Percentiles rank a stretch among this genome's conserved stretches.
phyloP scores from a whole-genome alignment of 164 flowering plant species.

The Piper longum region DNA sequence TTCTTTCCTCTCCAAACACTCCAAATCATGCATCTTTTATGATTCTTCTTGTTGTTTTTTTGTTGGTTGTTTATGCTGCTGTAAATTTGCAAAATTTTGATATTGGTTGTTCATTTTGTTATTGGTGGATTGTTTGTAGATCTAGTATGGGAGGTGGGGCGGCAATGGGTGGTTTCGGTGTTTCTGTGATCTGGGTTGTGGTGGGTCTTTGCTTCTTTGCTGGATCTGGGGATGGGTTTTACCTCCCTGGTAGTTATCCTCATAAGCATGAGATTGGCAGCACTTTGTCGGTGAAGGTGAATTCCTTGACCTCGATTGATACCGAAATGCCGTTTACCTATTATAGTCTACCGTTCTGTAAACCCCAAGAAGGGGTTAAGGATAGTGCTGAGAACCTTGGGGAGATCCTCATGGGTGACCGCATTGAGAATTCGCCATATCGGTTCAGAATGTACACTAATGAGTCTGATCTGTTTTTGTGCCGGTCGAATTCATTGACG shows the following conservation, averaged over 20 bases:
- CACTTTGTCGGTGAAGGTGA: slow-evolving; percentile 47
- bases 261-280: slow-evolving; percentile 47
- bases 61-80: neutral
- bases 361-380: slow-evolving; percentile 56
- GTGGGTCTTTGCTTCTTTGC: slow-evolving; percentile 17
- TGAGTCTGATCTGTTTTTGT: slow-evolving; percentile 48
- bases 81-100: neutral
- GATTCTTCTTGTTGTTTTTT: neutral
- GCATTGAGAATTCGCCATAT: slow-evolving; percentile 80
- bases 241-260: slow-evolving; percentile 89
- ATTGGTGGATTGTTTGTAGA: neutral
- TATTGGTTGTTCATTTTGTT: neutral
- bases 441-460: slow-evolving; percentile 48
- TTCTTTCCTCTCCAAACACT: too few species aligned
- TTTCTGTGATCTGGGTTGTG: slow-evolving; percentile 30
- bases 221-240: slow-evolving; percentile 42
- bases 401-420: slow-evolving; percentile 82
- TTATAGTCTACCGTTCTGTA: slow-evolving; percentile 64
- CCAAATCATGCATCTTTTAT: neutral
- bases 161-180: slow-evolving; percentile 24
- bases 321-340: slow-evolving; percentile 74
- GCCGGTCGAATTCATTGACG: slow-evolving; percentile 36
- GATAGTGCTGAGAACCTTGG: slow-evolving; percentile 78
- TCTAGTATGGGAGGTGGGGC: neutral
- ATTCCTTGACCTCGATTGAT: slow-evolving; percentile 68